Conservation (phyloP, 164 flowering plant genomes). For the Chimonanthus praecox region DNA sequence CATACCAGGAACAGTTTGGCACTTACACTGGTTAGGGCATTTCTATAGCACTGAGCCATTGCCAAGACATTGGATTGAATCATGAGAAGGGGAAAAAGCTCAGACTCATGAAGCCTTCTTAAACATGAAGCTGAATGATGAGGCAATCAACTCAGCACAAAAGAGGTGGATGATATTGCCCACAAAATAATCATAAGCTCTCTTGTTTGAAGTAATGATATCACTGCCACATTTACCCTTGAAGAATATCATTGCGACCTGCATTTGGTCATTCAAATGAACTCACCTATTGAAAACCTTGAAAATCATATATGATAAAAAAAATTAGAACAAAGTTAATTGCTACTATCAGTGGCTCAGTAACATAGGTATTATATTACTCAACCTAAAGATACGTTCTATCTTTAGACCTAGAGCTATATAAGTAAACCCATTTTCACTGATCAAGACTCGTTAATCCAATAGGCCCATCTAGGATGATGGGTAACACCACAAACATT, state of each 20-base stretch:
- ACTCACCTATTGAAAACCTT: not conserved
- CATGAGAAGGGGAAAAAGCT: too few species aligned
- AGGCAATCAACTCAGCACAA: not conserved
- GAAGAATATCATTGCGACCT: constrained; percentile 31
- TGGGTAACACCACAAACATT: too few species aligned
- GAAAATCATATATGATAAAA: not conserved
- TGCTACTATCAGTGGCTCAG: not conserved
- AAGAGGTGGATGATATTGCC: not conserved
- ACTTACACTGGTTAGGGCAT: too few species aligned
- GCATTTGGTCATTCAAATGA: constrained; percentile 18
- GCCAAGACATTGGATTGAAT: too few species aligned
- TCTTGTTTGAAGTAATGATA: not conserved
- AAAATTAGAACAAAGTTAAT: not conserved
- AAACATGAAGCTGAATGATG: too few species aligned
- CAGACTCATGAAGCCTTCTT: too few species aligned
- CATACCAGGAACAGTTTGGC: too few species aligned
- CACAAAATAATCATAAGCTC: not conserved
- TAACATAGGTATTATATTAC: not conserved
- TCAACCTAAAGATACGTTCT: not conserved
- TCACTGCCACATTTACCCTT: constrained; percentile 12
- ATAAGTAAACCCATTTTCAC: too few species aligned
- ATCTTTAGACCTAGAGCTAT: not conserved
- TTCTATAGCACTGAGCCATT: too few species aligned
- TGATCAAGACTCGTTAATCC: too few species aligned
- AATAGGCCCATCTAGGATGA: too few species aligned